Evolutionary conservation across 192 early-diverging fungal genomes (phyloP).

Genomic region (Coemansia sp.): DNA sequence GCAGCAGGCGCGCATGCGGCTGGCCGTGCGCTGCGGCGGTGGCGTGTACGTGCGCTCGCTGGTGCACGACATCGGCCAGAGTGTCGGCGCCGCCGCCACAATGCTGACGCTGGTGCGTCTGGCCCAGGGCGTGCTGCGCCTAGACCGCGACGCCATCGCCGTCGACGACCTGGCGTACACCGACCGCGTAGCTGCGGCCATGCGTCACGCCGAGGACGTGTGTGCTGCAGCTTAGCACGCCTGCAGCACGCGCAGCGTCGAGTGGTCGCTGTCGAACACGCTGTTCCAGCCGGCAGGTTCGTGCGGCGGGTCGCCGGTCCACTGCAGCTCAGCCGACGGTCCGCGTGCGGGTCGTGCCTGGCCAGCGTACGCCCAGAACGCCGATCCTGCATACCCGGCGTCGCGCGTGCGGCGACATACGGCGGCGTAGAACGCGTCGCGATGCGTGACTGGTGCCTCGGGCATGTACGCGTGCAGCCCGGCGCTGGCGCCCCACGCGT

Average conservation of each 20-base stretch:
- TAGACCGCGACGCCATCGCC: conserved; percentile 50
- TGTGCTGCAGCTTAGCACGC: conserved; percentile 2
- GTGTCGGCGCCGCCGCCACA: conserved; percentile 56
- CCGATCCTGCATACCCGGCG: conserved; percentile 44
- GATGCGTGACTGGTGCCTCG: conserved; percentile 50
- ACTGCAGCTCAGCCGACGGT: conserved; percentile 29
- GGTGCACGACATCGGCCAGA: conserved; percentile 62
- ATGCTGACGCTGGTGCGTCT: conserved; percentile 62
- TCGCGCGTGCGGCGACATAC: conserved; percentile 28
- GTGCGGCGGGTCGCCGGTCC: conserved; percentile 61
- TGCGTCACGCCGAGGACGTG: conserved; percentile 15
- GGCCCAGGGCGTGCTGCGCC: conserved; percentile 55
- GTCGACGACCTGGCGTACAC: conserved; percentile 40
- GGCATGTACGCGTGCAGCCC: conserved; percentile 45
- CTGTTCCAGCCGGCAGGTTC: conserved; percentile 64
- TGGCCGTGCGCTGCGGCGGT: conserved; percentile 61
- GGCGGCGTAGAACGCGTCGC: conserved; percentile 54
- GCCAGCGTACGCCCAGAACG: conserved; percentile 69
- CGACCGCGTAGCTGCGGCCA: conserved; percentile 21
- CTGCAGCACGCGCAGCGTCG: conserved; percentile 21
- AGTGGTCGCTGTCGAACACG: conserved; percentile 58
- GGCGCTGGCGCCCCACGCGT: conserved; percentile 33
- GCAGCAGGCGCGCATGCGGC: conserved; percentile 49
- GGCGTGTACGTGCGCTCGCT: conserved; percentile 74
- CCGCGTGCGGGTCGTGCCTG: conserved; percentile 40